Evolutionary conservation across 1,284 basidiomycete genomes (phyloP), one percentile per base, ranked within the genome.

Genomic region (Thelephora terrestris): DNA sequence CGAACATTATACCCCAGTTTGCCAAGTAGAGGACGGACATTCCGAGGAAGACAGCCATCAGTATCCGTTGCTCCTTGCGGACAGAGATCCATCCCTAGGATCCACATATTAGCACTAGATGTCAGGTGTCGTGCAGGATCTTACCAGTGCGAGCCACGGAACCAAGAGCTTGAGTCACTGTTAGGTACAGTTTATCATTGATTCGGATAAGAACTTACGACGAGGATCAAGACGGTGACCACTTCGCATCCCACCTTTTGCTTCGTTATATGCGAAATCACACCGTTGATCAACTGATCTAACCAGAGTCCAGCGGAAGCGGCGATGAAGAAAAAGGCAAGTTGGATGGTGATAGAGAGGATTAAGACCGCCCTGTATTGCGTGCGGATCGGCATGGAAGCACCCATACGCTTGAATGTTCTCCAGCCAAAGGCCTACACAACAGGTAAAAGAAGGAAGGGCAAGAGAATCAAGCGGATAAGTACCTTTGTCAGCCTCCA

Each of bases 381-480:
- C 39, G 79, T 75, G 61, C 85, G 83, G 63, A 88, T 85, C 9
- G 71, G 72, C 53, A 78, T 67, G 5, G 79, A 85, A n/a, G 85
- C 85, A 42, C 85, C 85, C 47, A 89, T 78, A 50, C 85, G 80
- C 62, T 88, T 87, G 74, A 87, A 89, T 1, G 85, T 89, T 62
- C 86, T 81, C 85, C 84, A 88, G 40, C 85, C 82, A 58, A 85
- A 89, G 24, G 74, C 61, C 85, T 88, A 50, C 4, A 25, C 35
- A 45, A 37, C 16, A 45, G 2, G 17, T 17, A 20, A 14, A 35
- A 17, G 25, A 6, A 29, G 20, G 32, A 17, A 20, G 45, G 16
- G 3, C n/a, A 14, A n/a, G 21, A 2, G 6, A 45, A 16, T 5
- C 20, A 34, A 29, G 18, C 29, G 9, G 18, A 27, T 21, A 56